Percentiles rank a stretch among this genome's conserved stretches.
phyloP scores from a whole-genome alignment of 805 yeast species.

The Ogataea siamensis region DNA sequence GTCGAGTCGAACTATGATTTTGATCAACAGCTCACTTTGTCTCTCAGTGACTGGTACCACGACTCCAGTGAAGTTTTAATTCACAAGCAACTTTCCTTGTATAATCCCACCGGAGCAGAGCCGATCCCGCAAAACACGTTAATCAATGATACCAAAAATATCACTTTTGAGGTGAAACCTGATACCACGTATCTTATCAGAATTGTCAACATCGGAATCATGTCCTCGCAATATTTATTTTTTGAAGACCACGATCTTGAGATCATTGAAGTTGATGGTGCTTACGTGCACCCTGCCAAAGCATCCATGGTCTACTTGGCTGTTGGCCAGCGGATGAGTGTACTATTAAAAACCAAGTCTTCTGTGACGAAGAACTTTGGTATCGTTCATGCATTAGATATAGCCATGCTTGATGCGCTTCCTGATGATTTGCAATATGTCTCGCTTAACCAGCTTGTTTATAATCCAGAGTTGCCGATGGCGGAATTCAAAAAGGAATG shows the following conservation, averaged over 20 bases:
- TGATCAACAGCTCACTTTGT: slow-evolving; percentile 59
- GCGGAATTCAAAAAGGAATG: slow-evolving; percentile 18
- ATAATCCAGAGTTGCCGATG: slow-evolving; percentile 37
- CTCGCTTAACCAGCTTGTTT: slow-evolving; percentile 55
- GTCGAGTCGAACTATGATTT: slow-evolving; percentile 49
- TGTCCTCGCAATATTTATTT: slow-evolving; percentile 68
- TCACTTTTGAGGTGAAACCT: slow-evolving; percentile 52
- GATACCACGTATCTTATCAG: slow-evolving; percentile 63
- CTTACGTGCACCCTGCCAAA: slow-evolving; percentile 55
- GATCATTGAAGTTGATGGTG: slow-evolving; percentile 75
- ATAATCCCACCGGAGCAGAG: slow-evolving; percentile 83
- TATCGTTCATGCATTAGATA: slow-evolving; percentile 60
- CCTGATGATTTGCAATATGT: slow-evolving; percentile 57
- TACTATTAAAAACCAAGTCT: slow-evolving; percentile 57
- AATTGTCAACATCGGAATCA: slow-evolving; percentile 65
- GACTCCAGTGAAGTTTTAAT: slow-evolving; percentile 46
- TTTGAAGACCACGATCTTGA: slow-evolving; percentile 71
- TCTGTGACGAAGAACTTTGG: slow-evolving; percentile 47
- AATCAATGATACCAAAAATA: slow-evolving; percentile 63
- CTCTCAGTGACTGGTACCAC: slow-evolving; percentile 66
- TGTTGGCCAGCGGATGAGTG: slow-evolving; percentile 80
- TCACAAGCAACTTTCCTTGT: slow-evolving; percentile 53
- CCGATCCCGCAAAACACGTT: slow-evolving; percentile 70
- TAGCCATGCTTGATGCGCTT: slow-evolving; percentile 65
- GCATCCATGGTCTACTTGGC: slow-evolving; percentile 60